Evolutionary conservation across 1,284 basidiomycete species (phyloP), one percentile per base, ranked within the genome.

Genomic region (Apiotrichum veenhuisii): DNA sequence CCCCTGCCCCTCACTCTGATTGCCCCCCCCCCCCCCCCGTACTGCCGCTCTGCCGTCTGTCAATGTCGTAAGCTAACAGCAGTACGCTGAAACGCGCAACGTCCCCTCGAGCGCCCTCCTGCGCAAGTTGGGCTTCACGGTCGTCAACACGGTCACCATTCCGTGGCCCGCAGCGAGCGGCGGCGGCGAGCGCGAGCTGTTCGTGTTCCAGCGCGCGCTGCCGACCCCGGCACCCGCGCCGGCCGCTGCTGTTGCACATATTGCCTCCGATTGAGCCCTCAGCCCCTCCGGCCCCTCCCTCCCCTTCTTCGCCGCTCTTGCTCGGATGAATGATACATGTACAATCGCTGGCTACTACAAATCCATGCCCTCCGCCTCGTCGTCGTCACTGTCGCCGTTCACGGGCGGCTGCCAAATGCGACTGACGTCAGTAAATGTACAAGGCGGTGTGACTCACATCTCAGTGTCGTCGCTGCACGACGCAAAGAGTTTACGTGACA

Each of bases 391-490:
- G 12, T 43, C 50, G 12, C 27, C 34, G 5, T 25, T 25, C 26
- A 49, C n/a, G 1, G 55, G 56, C 1, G 59, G 59, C 56, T 61
- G 59, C 59, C 59, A 61, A 47, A 61, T 58, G 18, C 59, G 55
- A 23, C 59, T 60, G 47, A 36, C 15, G 15, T 40, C 33, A 10
- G 25, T 20, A 7, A 14, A 18, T 15, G n/a, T 11, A 4, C 45
- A 52, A 23, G 12, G 7, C 30, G 5, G 30, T 12, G 30, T 30
- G 30, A 72, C 74, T 63, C 59, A 74, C 71, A 95, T 84, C 4
- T 87, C 89, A 55, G 78, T 78, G 76, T 95, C 91, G 73, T 95
- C 91, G 49, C 89, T 91, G 75, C 91, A 93, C 40, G 88, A 89
- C 27, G 95, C 95, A 77, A 98, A 95, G 83, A 98, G 89, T 57